phyloP scores from a whole-genome alignment of 495 filamentous ascomycete species.

The Xylaria venustula region DNA sequence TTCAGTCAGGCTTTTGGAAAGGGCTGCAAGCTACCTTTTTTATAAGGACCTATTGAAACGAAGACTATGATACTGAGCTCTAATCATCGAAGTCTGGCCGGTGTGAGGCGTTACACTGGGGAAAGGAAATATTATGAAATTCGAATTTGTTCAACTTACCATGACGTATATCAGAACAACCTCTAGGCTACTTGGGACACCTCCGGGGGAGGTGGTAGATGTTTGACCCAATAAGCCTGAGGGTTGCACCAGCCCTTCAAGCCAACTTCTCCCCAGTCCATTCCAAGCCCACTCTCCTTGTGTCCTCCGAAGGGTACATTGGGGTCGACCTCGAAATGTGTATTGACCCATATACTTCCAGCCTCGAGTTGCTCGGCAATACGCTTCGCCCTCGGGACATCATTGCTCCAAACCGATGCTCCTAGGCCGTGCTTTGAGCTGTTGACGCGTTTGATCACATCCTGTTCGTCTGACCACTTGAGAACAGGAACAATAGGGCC shows the following conservation, averaged over 20 bases:
- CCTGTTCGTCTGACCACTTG: constrained; percentile 40
- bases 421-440: constrained; percentile 38
- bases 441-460: constrained; percentile 44
- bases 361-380: constrained; percentile 42
- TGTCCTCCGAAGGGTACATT: constrained; percentile 54
- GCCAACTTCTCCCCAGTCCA: constrained; percentile 52
- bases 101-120: too few species aligned
- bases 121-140: too few species aligned
- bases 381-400: constrained; percentile 31
- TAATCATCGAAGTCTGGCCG: too few species aligned
- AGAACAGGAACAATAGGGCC: constrained; percentile 47
- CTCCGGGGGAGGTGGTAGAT: too few species aligned
- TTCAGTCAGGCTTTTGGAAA: too few species aligned
- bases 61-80: too few species aligned
- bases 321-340: constrained; percentile 33
- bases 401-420: constrained; percentile 42
- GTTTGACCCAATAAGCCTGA: constrained; percentile 22
- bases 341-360: constrained; percentile 46
- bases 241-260: constrained; percentile 51
- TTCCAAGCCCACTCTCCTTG: constrained; percentile 58
- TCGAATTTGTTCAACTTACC: too few species aligned
- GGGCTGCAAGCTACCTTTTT: too few species aligned
- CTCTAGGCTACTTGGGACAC: too few species aligned
- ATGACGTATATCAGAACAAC: too few species aligned
- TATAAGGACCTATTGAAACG: too few species aligned